phyloP scores from a whole-genome alignment of 2,329 filamentous ascomycete species.

The Macrophomina tecta region DNA sequence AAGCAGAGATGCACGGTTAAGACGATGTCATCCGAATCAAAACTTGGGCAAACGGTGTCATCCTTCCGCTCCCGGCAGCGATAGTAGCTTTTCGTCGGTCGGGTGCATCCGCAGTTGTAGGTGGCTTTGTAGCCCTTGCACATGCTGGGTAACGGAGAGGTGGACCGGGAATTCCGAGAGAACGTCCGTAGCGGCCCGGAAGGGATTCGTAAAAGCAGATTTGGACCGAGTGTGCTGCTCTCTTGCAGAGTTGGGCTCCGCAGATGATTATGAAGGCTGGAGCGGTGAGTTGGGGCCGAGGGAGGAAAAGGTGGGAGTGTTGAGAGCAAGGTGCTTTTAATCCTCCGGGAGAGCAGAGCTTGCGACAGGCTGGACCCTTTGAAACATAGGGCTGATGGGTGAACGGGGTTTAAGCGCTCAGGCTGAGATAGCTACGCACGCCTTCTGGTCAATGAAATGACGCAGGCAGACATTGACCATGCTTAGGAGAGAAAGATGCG shows the following conservation, averaged over 20 bases:
- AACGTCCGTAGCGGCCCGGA: not conserved
- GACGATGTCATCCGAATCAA: not conserved
- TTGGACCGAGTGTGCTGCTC: too few species aligned
- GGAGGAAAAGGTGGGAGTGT: not conserved
- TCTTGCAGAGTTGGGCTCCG: too few species aligned
- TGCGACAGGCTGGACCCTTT: not conserved
- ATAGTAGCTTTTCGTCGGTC: not conserved
- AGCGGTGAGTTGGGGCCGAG: not conserved
- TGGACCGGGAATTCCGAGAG: not conserved
- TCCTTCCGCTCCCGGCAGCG: not conserved
- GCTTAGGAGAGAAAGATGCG: not conserved
- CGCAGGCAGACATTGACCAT: not conserved
- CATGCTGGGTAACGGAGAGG: not conserved
- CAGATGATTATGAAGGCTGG: not conserved
- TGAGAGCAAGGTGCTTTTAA: not conserved
- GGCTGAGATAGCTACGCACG: not conserved
- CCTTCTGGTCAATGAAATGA: not conserved
- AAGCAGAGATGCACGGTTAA: not conserved
- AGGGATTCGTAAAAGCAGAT: too few species aligned
- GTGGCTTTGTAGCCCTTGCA: slow-evolving; percentile 6
- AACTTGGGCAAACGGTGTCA: not conserved
- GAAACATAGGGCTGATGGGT: not conserved
- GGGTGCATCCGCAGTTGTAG: slow-evolving; percentile 1
- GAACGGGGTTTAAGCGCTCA: not conserved
- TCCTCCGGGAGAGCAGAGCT: not conserved